Conservation (phyloP, 2,329 filamentous ascomycete genomes). For the Akanthomyces muscarius region DNA sequence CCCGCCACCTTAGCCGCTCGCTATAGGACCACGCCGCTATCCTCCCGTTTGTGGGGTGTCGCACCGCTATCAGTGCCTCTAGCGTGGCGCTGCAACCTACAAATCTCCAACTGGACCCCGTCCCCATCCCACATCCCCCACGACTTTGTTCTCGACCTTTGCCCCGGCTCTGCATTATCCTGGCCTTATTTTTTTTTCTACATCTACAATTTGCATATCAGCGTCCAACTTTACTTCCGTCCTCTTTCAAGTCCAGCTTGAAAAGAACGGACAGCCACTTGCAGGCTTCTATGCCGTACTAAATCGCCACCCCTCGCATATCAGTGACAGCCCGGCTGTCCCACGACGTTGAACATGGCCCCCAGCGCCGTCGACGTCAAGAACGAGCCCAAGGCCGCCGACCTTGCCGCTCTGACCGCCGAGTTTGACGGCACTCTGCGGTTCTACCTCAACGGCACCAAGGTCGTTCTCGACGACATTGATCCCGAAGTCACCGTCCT, state of each 20-base stretch:
- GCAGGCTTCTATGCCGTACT: not conserved
- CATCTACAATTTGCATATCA: not conserved
- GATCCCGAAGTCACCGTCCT: constrained; percentile 90
- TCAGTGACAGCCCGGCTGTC: not conserved
- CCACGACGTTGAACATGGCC: constrained; percentile 41
- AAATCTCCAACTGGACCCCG: constrained; percentile 2
- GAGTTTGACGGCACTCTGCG: constrained; percentile 81
- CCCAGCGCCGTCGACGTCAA: constrained; percentile 52
- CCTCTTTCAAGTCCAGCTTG: not conserved
- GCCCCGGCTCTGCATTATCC: not conserved
- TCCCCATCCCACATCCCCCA: not conserved
- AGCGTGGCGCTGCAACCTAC: not conserved
- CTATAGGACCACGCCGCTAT: constrained; percentile 1
- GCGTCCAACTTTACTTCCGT: no score
- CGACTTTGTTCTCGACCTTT: not conserved
- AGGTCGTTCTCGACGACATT: constrained; percentile 76
- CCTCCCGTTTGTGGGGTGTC: constrained; percentile 5
- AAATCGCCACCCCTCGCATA: not conserved
- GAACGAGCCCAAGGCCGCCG: constrained; percentile 32
- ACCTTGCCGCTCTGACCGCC: constrained; percentile 55
- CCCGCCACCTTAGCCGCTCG: not conserved
- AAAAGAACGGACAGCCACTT: no score
- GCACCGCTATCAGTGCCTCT: not conserved
- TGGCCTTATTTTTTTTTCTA: not conserved
- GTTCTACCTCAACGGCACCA: constrained; percentile 94